These are phyloP conservation scores for Adansonia rubrostipa DNA, from an alignment of 441 rosid genomes.

Conservation along the genomic window DNA sequence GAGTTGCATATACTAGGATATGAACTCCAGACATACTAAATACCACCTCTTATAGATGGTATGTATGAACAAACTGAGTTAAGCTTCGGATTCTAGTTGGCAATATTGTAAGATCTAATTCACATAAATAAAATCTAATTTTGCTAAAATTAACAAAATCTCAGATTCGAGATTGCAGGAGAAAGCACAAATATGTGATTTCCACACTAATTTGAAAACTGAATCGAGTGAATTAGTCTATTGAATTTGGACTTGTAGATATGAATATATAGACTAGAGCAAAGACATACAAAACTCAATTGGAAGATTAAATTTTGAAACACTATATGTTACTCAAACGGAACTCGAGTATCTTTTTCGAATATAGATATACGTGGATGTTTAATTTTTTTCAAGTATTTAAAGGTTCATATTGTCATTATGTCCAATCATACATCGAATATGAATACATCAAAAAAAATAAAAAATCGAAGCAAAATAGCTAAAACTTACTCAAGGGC, in stretches of 20 bases:
- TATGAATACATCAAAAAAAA: too few relatives aligned
- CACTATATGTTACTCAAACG: too few relatives aligned
- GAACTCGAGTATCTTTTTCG: too few relatives aligned
- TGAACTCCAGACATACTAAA: too few relatives aligned
- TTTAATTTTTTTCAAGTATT: too few relatives aligned
- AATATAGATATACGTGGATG: too few relatives aligned
- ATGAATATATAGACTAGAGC: background rate
- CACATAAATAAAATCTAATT: background rate
- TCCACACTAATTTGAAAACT: background rate
- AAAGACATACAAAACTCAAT: background rate
- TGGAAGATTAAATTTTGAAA: background rate
- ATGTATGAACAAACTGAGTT: too few relatives aligned
- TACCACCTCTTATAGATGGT: too few relatives aligned
- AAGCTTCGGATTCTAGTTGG: background rate
- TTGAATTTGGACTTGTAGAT: background rate
- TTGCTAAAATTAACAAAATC: background rate
- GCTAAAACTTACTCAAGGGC: constrained; percentile 77
- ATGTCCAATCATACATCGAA: too few relatives aligned
- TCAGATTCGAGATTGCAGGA: background rate
- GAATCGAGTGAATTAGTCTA: background rate
- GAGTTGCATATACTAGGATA: too few relatives aligned
- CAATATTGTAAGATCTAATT: background rate
- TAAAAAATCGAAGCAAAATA: too few relatives aligned
- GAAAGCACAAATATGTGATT: background rate
- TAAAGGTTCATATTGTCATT: too few relatives aligned